phyloP scores from a whole-genome alignment of 768 basidiomycete genomes.

The Kwoniella europaea region DNA sequence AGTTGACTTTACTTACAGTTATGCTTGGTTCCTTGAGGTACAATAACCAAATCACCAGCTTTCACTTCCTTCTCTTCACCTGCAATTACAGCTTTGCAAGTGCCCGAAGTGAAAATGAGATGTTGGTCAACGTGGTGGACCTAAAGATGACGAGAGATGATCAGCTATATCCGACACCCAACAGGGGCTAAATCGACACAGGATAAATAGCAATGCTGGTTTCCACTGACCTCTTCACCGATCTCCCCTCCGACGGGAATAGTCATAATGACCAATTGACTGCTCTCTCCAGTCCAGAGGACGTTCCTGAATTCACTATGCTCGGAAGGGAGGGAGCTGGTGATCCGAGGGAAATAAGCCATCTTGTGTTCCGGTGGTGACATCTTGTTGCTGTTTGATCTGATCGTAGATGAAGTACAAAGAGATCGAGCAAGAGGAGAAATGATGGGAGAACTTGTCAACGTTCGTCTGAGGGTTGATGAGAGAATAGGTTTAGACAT shows the following conservation, averaged over 20 bases:
- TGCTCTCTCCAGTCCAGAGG: conserved; percentile 57
- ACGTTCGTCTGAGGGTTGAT: neutral
- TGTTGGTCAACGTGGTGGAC: conserved; percentile 59
- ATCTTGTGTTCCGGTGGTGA: conserved; percentile 56
- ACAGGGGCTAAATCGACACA: too few species aligned
- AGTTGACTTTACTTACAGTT: conserved; percentile 45
- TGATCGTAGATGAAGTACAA: neutral
- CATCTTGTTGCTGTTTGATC: conserved; percentile 30
- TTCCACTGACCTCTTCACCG: conserved; percentile 57
- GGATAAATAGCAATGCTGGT: neutral
- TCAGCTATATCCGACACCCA: neutral
- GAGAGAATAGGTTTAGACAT: conserved; percentile 8
- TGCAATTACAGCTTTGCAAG: conserved; percentile 58
- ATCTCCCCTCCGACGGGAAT: conserved; percentile 60
- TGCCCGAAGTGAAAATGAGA: conserved; percentile 58
- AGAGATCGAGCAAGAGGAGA: conserved; percentile 4
- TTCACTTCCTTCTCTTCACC: conserved; percentile 59
- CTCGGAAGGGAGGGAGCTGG: conserved; percentile 53
- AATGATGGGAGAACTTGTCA: neutral
- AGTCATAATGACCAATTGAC: conserved; percentile 60
- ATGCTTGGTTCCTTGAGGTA: conserved; percentile 60
- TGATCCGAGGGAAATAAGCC: conserved; percentile 55
- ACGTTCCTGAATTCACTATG: conserved; percentile 58
- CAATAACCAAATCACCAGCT: conserved; percentile 59
- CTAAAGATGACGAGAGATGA: conserved; percentile 22